A percentile compares a stretch with the other conserved stretches of the same genome.
These are phyloP conservation scores for Diaporthe aspalathi DNA, from an alignment of 2,329 filamentous ascomycete species.

Conservation along the genomic window DNA sequence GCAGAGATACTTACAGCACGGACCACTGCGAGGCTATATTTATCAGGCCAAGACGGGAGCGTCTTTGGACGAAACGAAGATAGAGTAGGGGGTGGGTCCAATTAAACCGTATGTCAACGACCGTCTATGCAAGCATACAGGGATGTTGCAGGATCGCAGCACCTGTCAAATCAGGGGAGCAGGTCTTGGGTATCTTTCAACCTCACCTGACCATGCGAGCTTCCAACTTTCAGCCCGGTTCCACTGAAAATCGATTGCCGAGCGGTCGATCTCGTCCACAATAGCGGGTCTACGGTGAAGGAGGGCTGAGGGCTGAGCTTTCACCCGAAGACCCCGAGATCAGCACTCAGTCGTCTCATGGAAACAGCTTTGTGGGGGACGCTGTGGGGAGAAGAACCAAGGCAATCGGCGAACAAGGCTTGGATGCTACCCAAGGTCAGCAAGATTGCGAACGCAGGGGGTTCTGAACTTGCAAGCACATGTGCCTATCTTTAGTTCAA, in stretches of 20 bases:
- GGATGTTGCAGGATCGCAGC: constrained; percentile 3
- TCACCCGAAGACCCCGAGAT: background rate
- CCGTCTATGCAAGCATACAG: constrained; percentile 2
- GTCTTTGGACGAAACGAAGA: constrained; percentile 16
- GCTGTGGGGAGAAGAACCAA: background rate
- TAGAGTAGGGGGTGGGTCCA: constrained; percentile 14
- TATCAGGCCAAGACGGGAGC: background rate
- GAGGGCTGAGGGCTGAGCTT: background rate
- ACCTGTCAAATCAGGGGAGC: background rate
- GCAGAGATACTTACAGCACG: constrained; percentile 15
- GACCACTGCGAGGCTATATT: constrained; percentile 11
- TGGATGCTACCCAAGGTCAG: constrained; percentile 3
- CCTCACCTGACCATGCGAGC: background rate
- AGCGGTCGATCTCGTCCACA: constrained; percentile 7
- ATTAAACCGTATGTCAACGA: constrained; percentile 11
- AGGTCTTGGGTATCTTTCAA: background rate
- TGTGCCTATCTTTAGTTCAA: constrained; percentile 19
- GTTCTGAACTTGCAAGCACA: background rate
- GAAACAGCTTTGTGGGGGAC: constrained; percentile 10
- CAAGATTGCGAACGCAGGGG: background rate
- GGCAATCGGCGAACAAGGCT: background rate
- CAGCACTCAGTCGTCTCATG: constrained; percentile 11
- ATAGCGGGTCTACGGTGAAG: background rate
- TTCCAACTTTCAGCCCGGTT: constrained; percentile 6
- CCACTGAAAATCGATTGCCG: background rate